These are phyloP conservation scores for Plenodomus tracheiphilus DNA, from an alignment of 2,329 filamentous ascomycete species.

Conservation along the genomic window DNA sequence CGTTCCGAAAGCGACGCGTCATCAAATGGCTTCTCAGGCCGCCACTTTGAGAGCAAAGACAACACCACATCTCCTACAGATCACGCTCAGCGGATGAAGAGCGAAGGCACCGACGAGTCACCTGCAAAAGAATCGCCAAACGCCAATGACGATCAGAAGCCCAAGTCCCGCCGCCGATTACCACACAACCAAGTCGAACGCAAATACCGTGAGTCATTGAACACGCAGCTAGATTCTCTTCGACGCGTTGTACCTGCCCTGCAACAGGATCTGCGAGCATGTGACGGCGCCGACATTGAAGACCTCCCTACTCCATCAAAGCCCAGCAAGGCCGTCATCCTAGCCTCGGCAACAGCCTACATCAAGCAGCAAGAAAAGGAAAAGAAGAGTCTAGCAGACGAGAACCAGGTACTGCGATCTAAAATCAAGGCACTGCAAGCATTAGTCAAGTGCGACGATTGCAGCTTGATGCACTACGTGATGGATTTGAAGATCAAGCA, in stretches of 20 bases:
- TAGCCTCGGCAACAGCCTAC: slow-evolving; percentile 51
- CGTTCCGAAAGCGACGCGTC: slow-evolving; percentile 41
- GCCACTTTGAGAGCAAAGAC: slow-evolving; percentile 29
- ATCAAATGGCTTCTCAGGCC: slow-evolving; percentile 33
- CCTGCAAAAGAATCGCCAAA: slow-evolving; percentile 29
- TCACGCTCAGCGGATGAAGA: slow-evolving; percentile 31
- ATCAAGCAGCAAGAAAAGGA: slow-evolving; percentile 53
- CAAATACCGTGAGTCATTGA: slow-evolving; percentile 52
- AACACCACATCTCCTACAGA: slow-evolving; percentile 20
- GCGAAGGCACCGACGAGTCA: slow-evolving; percentile 34
- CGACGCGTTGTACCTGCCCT: slow-evolving; percentile 46
- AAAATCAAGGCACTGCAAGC: slow-evolving; percentile 50
- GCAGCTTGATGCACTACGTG: slow-evolving; percentile 49
- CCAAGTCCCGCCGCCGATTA: slow-evolving; percentile 40
- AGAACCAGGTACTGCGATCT: slow-evolving; percentile 44
- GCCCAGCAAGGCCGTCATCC: slow-evolving; percentile 51
- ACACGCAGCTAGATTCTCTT: slow-evolving; percentile 51
- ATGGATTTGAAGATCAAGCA: slow-evolving; percentile 47
- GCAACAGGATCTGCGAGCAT: slow-evolving; percentile 42
- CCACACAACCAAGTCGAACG: slow-evolving; percentile 53
- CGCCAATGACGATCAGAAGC: slow-evolving; percentile 29
- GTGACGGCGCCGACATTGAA: slow-evolving; percentile 48
- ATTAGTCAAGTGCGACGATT: slow-evolving; percentile 52
- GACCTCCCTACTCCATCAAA: slow-evolving; percentile 48
- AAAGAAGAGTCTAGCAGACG: slow-evolving; percentile 44